These are phyloP conservation scores for Neoascochyta sp. DNA, from an alignment of 2,329 filamentous ascomycete species.

Conservation along the genomic window DNA sequence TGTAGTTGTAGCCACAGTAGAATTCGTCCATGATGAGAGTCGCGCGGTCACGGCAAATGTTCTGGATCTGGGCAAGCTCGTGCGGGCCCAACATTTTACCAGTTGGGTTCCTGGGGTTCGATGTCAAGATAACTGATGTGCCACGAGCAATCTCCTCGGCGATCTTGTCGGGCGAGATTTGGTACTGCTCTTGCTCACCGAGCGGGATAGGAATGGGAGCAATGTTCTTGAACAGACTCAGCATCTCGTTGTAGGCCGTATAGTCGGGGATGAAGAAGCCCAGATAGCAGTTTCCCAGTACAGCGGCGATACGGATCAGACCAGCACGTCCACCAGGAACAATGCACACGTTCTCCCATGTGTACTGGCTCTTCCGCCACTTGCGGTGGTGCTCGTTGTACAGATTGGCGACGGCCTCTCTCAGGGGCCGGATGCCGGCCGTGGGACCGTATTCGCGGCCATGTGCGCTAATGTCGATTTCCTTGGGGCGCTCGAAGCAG, in stretches of 20 bases:
- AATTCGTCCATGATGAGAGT: conserved; percentile 96
- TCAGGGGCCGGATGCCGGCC: conserved; percentile 84
- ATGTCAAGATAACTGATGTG: conserved; percentile 77
- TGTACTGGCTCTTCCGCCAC: conserved; percentile 85
- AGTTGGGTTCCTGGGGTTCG: conserved; percentile 92
- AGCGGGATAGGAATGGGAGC: conserved; percentile 58
- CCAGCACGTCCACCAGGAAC: conserved; percentile 91
- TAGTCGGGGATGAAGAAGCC: conserved; percentile 93
- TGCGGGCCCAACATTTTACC: conserved; percentile 82
- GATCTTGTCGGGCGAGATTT: conserved; percentile 90
- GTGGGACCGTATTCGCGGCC: conserved; percentile 88
- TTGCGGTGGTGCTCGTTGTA: conserved; percentile 92
- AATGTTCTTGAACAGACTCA: conserved; percentile 83
- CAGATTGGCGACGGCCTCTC: conserved; percentile 82
- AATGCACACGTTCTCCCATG: conserved; percentile 96
- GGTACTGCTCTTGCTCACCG: conserved; percentile 80
- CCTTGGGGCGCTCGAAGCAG: conserved; percentile 76
- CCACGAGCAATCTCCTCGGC: conserved; percentile 85
- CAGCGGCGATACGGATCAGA: conserved; percentile 89
- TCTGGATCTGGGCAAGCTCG: conserved; percentile 84
- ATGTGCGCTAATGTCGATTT: conserved; percentile 72
- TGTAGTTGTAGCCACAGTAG: conserved; percentile 90
- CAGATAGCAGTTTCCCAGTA: conserved; percentile 86
- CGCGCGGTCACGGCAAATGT: conserved; percentile 83
- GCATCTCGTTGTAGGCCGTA: conserved; percentile 97